Base-by-base conservation (phyloP, 352 stramenopile species). In the Pythium dissimile region DNA sequence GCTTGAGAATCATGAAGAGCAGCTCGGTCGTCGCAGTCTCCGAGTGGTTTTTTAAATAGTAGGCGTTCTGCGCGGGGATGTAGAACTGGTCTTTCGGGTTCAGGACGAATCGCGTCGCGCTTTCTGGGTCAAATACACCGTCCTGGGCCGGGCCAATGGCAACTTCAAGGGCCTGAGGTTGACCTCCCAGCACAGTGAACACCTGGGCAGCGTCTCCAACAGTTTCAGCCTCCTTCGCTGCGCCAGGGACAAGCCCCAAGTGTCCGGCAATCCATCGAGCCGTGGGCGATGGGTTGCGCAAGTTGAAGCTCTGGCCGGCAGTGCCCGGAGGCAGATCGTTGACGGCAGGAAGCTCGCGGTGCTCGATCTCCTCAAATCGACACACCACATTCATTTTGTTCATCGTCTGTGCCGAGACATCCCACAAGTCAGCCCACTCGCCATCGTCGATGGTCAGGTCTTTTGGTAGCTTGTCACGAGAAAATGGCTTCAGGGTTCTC, bases 1-100 rank as follows among this genome's bases (percentile, higher is more conserved):
- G 79, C 62, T 92, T 92, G 50, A 99, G 88, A 66, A 99, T 98
- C 32, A 86, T 97, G 71, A 97, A 99, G 53, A 92, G 97, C 55
- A 99, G 71, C 42, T 97, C 77, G 56, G 81, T 90, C 52, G 94
- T 77, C 2, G 77, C 73, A 6, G 69, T 86, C 47, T 74, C 74
- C 13, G 89, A 98, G 73, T 98, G 95, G 72, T 99, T 99, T 67
- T 98, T 92, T 54, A 99, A 84, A 64, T 92, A 88, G 68, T 99
- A 99, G 20, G 93, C 88, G 65, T 99, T 99, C 52, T 95, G 89
- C 18, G 95, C 76, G 13, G 96, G 96, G 41, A 99, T 88, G 65
- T 97, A 97, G 67, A 99, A 99, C 69, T 98, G 92, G 69, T 99
- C 96, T 7, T 95, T 94, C 4, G 88, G 83, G 26, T 78, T 91